Conservation (phyloP, 768 basidiomycete species). For the Agrocybe pediades region DNA sequence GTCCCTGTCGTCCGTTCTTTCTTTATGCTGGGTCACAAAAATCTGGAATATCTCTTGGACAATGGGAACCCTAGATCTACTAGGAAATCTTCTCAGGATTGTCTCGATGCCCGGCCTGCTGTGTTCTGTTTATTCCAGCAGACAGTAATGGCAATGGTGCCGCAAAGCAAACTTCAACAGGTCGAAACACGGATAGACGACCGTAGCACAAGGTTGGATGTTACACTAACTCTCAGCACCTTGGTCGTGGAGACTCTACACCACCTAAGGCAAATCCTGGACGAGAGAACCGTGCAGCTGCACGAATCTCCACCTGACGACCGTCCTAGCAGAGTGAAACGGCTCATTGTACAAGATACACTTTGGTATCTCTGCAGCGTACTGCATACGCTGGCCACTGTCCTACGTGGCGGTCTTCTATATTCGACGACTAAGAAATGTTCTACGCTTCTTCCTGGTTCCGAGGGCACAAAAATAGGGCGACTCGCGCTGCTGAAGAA, state of each 20-base stretch:
- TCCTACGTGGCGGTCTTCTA: neutral
- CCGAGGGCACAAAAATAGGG: neutral
- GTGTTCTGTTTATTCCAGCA: constrained; percentile 18
- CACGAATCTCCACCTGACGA: neutral
- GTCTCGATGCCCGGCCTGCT: constrained; percentile 15
- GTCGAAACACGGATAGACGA: neutral
- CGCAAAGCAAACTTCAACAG: neutral
- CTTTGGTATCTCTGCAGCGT: constrained; percentile 54
- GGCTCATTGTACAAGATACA: constrained; percentile 48
- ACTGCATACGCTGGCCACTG: constrained; percentile 30
- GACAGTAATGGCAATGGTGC: neutral
- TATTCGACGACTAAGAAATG: neutral
- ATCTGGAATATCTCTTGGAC: constrained; percentile 10
- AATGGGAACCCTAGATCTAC: constrained; percentile 5
- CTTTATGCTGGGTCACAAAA: constrained; percentile 22
- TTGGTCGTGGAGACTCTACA: constrained; percentile 39
- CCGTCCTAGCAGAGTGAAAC: constrained; percentile 28
- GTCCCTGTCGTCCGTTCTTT: constrained; percentile 28
- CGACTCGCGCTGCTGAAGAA: constrained; percentile 3
- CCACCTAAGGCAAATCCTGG: constrained; percentile 36
- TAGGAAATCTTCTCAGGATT: neutral
- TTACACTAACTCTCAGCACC: constrained; percentile 21
- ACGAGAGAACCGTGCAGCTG: neutral
- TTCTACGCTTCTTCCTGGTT: no score
- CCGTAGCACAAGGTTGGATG: neutral